These are phyloP conservation scores for Tolypocladium tropicale DNA, from an alignment of 2,329 filamentous ascomycete genomes.

Conservation along the genomic window DNA sequence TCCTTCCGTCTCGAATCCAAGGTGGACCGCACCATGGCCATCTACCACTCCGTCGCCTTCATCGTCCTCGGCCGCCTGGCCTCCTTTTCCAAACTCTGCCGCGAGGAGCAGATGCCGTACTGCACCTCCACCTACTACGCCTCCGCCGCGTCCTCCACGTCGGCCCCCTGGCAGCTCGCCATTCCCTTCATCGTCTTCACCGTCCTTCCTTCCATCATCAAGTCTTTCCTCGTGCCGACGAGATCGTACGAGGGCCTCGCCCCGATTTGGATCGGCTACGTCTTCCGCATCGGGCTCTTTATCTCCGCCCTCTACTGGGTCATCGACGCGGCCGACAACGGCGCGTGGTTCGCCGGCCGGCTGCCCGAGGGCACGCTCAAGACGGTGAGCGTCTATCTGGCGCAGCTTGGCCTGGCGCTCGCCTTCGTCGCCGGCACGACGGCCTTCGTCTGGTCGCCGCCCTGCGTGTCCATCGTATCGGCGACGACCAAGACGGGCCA, in stretches of 20 bases:
- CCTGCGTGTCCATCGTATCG: conserved; percentile 65
- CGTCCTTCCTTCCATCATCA: conserved; percentile 63
- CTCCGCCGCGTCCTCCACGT: conserved; percentile 83
- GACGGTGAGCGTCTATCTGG: conserved; percentile 62
- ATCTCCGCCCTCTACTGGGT: conserved; percentile 77
- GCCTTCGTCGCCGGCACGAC: conserved; percentile 75
- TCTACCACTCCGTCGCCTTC: conserved; percentile 80
- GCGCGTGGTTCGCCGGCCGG: conserved; percentile 57
- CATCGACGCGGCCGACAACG: conserved; percentile 80
- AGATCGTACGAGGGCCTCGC: conserved; percentile 82
- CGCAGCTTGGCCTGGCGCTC: conserved; percentile 70
- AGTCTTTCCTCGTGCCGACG: conserved; percentile 71
- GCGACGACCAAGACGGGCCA: conserved; percentile 31
- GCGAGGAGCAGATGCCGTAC: conserved; percentile 97
- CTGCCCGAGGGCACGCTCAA: conserved; percentile 56
- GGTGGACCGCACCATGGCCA: conserved; percentile 61
- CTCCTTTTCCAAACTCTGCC: conserved; percentile 83
- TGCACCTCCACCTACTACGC: conserved; percentile 95
- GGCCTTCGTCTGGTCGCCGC: conserved; percentile 77
- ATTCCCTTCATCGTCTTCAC: conserved; percentile 70
- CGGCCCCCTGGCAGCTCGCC: conserved; percentile 76
- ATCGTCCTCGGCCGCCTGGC: conserved; percentile 67
- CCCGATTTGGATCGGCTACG: conserved; percentile 71
- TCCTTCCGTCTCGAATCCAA: conserved; percentile 62
- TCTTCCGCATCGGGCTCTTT: conserved; percentile 65